phyloP scores from a whole-genome alignment of 495 filamentous ascomycete species.

The Acidomyces sp. region DNA sequence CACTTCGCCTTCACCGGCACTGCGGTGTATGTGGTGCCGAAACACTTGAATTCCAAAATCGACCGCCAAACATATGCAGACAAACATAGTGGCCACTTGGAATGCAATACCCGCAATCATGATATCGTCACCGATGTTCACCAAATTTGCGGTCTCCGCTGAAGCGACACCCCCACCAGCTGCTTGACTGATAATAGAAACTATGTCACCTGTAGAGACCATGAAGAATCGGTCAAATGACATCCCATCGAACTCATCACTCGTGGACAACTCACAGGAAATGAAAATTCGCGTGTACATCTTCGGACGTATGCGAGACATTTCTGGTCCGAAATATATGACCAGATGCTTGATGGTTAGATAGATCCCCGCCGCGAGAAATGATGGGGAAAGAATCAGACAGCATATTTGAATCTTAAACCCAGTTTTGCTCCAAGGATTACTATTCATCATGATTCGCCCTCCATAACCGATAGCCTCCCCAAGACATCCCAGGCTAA shows the following conservation, averaged over 20 bases:
- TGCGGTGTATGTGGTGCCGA: slow-evolving; percentile 1
- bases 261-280: no score
- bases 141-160: slow-evolving; percentile 3
- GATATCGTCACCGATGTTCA: slow-evolving; percentile 11
- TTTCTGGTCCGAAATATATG: slow-evolving; percentile 33
- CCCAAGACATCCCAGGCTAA: slow-evolving; percentile 11
- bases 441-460: slow-evolving; percentile 13
- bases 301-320: slow-evolving; percentile 40
- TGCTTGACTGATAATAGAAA: slow-evolving; percentile 8
- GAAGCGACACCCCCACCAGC: not conserved
- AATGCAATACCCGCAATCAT: slow-evolving; percentile 26
- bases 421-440: slow-evolving; percentile 15
- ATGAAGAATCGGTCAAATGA: no score
- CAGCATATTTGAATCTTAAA: slow-evolving; percentile 34
- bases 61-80: slow-evolving; percentile 23
- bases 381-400: slow-evolving; percentile 44
- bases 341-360: slow-evolving; percentile 37
- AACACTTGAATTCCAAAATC: slow-evolving; percentile 24
- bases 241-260: no score
- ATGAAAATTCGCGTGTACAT: slow-evolving; percentile 44
- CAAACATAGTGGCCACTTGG: slow-evolving; percentile 26
- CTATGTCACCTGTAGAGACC: slow-evolving; percentile 5
- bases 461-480: slow-evolving; percentile 20
- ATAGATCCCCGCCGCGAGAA: slow-evolving; percentile 47
- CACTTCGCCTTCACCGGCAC: not conserved